Base-by-base conservation (phyloP, 108 stramenopile genomes). In the Nannochloropsis oceanica region DNA sequence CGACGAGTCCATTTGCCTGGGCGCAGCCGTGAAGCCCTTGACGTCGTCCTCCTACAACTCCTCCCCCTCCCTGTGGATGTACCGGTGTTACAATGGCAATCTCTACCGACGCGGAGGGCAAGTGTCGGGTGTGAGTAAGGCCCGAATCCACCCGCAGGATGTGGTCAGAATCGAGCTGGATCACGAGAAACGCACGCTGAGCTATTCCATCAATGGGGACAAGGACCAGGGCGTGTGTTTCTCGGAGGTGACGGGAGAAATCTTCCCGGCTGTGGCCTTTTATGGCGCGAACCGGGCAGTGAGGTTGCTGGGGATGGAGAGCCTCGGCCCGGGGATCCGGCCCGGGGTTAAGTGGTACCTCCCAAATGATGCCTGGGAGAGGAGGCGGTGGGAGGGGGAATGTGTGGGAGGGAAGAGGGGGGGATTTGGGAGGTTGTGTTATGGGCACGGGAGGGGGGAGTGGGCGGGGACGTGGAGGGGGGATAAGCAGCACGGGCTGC, bases 1-100 rank as follows among this genome's bases (percentile, higher is more conserved):
- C 25, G 91, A 92, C 85, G 91, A 92, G 27, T 90, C 89, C 84
- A 86, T 86, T 13, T 87, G 88, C 13, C 88, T 92, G 46, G 91
- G 91, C 24, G 90, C 90, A 26, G 91, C 91, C 26, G 85, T 42
- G 14, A 90, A 86, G 86, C 91, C 90, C 34, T 26, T 90, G 18
- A 82, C 43, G 43, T 88, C 83, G 22, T 79, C 89, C 25, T 90
- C 89, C 86, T 92, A 92, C 82, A 91, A 88, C 42, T 86, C 91
- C n/a, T 86, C 88, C 44, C 43, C 85, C 44, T 88, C 90, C 44
- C 82, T 92, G 79, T 92, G 91, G 91, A 91, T 92, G 91, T 34
- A 88, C 13, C 79, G 92, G 13, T 44, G 86, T 11, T 92, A 92
- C 91, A 92, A 91, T 83, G 92, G 92, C 18, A 80, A 86, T 25